Conservation (phyloP, 2,329 filamentous ascomycete species). For the Alternaria sp. region DNA sequence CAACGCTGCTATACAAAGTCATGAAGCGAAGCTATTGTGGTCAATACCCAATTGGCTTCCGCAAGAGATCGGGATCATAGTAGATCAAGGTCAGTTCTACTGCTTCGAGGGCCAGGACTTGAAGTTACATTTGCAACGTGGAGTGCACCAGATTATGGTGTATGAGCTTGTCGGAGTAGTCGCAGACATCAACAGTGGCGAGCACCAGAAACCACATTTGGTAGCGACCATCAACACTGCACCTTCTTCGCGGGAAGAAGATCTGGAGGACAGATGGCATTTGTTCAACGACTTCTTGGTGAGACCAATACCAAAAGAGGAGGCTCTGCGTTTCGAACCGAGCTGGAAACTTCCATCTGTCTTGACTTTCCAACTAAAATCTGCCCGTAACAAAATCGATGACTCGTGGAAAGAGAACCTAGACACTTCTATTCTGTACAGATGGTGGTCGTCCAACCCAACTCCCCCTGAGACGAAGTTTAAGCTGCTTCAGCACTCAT, state of each 20-base stretch:
- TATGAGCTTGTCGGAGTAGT: constrained; percentile 93
- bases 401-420: constrained; percentile 84
- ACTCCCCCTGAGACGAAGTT: constrained; percentile 64
- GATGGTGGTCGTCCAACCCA: constrained; percentile 65
- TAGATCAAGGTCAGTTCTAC: constrained; percentile 90
- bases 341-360: constrained; percentile 94
- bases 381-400: constrained; percentile 82
- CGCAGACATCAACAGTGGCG: constrained; percentile 85
- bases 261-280: constrained; percentile 81
- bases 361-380: constrained; percentile 83
- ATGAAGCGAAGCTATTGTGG: constrained; percentile 84
- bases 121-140: constrained; percentile 78
- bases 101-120: constrained; percentile 95
- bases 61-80: constrained; percentile 90
- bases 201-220: constrained; percentile 87
- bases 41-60: constrained; percentile 89
- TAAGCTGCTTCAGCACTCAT: constrained; percentile 62
- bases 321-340: constrained; percentile 88
- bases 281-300: constrained; percentile 98
- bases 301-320: constrained; percentile 76
- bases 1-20: constrained; percentile 77
- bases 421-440: constrained; percentile 84
- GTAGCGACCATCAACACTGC: constrained; percentile 89
- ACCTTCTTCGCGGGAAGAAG: constrained; percentile 68
- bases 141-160: constrained; percentile 80